Conservation (phyloP, 441 rosid species). For the Macaranga tanarius region DNA sequence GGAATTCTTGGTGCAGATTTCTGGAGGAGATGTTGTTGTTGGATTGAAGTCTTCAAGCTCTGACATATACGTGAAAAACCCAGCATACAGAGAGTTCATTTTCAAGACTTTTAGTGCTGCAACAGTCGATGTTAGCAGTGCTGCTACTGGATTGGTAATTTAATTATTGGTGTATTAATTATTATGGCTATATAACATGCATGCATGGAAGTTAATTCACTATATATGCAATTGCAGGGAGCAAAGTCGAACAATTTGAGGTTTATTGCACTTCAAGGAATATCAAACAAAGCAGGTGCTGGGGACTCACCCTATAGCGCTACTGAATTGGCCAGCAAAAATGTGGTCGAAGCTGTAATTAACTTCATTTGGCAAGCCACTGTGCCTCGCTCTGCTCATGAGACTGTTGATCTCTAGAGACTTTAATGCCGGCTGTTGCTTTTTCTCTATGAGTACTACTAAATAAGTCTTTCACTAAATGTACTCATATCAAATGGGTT, state of each 20-base stretch:
- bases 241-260: not conserved
- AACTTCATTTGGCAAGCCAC: not conserved
- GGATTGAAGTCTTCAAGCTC: not conserved
- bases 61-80: not conserved
- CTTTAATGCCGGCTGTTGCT: not conserved
- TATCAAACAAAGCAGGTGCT: not conserved
- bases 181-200: too few species aligned
- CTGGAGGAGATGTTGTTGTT: not conserved
- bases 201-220: not conserved
- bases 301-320: not conserved
- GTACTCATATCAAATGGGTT: not conserved
- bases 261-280: not conserved
- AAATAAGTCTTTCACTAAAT: not conserved
- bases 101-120: not conserved
- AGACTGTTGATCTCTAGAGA: too few species aligned
- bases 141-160: slow-evolving; percentile 5
- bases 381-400: not conserved
- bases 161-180: too few species aligned
- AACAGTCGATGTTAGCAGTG: not conserved
- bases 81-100: slow-evolving; percentile 5
- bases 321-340: not conserved
- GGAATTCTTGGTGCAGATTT: not conserved
- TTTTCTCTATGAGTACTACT: not conserved
- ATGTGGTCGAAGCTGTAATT: not conserved
- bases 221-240: not conserved